Conservation (phyloP, 257 asterid species). For the Pogostemon cablin region DNA sequence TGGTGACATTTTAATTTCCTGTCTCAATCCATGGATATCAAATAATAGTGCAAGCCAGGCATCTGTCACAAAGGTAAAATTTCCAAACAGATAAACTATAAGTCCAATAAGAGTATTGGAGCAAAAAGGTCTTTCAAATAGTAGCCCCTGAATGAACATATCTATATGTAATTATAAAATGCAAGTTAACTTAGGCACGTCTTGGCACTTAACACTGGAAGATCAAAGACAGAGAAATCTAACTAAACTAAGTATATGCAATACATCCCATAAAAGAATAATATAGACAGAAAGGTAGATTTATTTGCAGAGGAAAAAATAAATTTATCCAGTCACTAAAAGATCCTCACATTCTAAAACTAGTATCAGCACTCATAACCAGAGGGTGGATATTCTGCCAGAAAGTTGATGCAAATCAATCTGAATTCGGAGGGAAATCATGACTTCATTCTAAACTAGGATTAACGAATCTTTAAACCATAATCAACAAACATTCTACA, state of each 20-base stretch:
- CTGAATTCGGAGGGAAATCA: not conserved
- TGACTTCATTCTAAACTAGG: conserved; percentile 6
- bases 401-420: conserved; percentile 21
- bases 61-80: not conserved
- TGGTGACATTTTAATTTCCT: not conserved
- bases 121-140: not conserved
- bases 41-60: not conserved
- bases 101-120: conserved; percentile 8
- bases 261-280: not conserved
- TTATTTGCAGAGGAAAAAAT: not conserved
- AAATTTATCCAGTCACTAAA: conserved; percentile 21
- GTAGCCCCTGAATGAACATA: not conserved
- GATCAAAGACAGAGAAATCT: not conserved
- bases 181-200: conserved; percentile 8
- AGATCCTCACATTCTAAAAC: not conserved
- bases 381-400: conserved; percentile 2
- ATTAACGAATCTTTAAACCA: not conserved
- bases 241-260: conserved; percentile 1
- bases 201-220: conserved; percentile 13
- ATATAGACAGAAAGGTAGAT: not conserved
- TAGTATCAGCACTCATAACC: not conserved
- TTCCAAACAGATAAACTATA: conserved; percentile 7
- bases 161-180: conserved; percentile 2
- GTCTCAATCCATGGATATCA: not conserved
- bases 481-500: conserved; percentile 7